Conservation (phyloP, 805 yeast species). For the Kazachstania psychrophila region DNA sequence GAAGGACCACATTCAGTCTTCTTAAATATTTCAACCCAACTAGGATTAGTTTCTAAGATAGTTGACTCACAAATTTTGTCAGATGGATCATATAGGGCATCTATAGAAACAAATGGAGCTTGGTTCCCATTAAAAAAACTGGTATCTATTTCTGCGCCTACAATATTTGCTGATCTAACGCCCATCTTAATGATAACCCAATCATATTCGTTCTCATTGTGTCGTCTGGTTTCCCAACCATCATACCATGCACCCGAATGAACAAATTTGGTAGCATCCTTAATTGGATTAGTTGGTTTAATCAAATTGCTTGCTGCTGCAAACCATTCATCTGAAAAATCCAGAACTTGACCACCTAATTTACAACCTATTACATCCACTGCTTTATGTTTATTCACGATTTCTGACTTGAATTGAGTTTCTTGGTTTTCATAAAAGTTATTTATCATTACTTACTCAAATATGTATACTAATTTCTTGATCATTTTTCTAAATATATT, state of each 20-base stretch:
- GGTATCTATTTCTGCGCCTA: constrained; percentile 87
- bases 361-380: constrained; percentile 74
- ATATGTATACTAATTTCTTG: too few species aligned
- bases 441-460: too few species aligned
- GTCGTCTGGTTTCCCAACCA: constrained; percentile 98
- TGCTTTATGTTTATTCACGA: constrained; percentile 13
- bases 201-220: constrained; percentile 74
- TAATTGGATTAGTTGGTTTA: constrained; percentile 68
- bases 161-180: constrained; percentile 61
- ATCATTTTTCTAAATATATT: too few species aligned
- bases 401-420: constrained; percentile 9
- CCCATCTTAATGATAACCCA: constrained; percentile 83
- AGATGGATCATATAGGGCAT: constrained; percentile 42
- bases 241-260: constrained; percentile 96
- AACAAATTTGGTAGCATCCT: constrained; percentile 72
- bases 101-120: constrained; percentile 84
- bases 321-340: constrained; percentile 86
- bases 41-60: constrained; percentile 24
- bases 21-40: constrained; percentile 67
- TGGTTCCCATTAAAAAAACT: constrained; percentile 93
- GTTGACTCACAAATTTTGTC: constrained; percentile 27
- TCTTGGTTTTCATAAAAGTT: constrained; percentile 4
- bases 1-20: constrained; percentile 81
- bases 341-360: constrained; percentile 66
- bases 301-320: constrained; percentile 85